Base-by-base conservation (phyloP, 345 rosid genomes). In the Iberis pinnata region DNA sequence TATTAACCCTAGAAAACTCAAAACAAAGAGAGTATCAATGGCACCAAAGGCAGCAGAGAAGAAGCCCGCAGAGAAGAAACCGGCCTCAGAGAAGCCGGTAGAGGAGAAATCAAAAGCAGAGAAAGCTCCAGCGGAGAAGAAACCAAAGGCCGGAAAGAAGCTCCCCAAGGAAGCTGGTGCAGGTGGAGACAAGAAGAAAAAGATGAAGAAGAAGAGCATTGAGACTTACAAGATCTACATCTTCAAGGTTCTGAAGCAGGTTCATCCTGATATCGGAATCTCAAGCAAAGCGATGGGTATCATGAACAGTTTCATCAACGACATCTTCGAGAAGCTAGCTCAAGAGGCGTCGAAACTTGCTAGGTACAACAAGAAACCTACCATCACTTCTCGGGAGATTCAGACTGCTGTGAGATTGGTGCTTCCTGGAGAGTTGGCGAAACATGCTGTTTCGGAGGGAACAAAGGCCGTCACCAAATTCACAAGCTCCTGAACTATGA, bases 151-250 rank as follows among this genome's bases (percentile, higher is more conserved):
- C 35, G 89, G 86, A 0, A 85, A 85, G 70, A 81, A 81, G 37
- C 72, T 85, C 0, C 84, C 89, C 0, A 85, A 85, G 53, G 94
- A 84, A 54, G 86, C 79, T 0, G 76, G 74, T 0, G 70, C 76
- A 1, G 76, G 73, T 2, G 89, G 67, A 0, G 89, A 84, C 42
- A 84, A 82, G 72, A 84, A 76, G 74, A 84, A 73, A 68, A 84
- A 79, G 77, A 55, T 72, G 22, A 1, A n/a, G 29, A 84, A 82
- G 89, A 84, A 82, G 78, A 76, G 76, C 39, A 52, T 50, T 0
- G 89, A 84, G 78, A 84, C 94, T 0, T 84, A 84, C 78, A 84
- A 84, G 86, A 84, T 85, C 74, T 85, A 82, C 70, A 82, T 82
- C 51, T 82, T 79, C 72, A 81, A 78, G 58, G 82, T 78, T 11